Base-by-base conservation (phyloP, 1,139 yeast species). In the Meyerozyma carpophila region DNA sequence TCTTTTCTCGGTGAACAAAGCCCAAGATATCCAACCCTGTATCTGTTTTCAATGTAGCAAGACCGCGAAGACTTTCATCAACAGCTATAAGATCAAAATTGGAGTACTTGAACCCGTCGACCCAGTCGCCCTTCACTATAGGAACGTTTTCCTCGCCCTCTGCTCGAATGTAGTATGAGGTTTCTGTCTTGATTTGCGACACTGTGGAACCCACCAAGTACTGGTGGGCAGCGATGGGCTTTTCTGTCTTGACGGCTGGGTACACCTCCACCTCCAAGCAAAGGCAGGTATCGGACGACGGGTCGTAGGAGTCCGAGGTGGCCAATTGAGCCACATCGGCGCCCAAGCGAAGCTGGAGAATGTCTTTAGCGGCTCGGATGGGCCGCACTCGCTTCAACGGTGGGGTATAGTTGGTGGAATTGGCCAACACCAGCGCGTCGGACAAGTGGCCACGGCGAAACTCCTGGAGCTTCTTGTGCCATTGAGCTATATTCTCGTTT, bases 1-100 rank as follows among this genome's bases (percentile, higher is more conserved):
- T 55, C 2, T 63, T 58, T 0, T 55, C 54, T 13, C 56, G 54
- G 8, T 69, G 67, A 8, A 81, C 62, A 50, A 88, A 81, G 0
- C 90, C 90, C 29, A 87, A 54, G 4, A 90, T 67, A 56, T 84
- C 89, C 24, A 88, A 56, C 0, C 83, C 81, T 0, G 81, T 69
- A 3, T 50, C 44, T 0, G 80, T 68, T 3, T 64, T 58, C 26
- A 80, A 69, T n/a, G 59, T 61, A 14, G 79, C 58, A 1, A 68
- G 62, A 18, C 68, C 66, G 8, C 26, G 26, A n/a, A 34, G 26
- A 32, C 37, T 34, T 24, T 18, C 25, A 13, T 34, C 59, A 8
- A 64, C 44, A 1, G 63, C 58, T n/a, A 68, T 56, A 31, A 71
- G 54, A 50, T 72, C 76, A 41, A 59, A 55, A n/a, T 79, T 68